A percentile compares a stretch with the other conserved stretches of the same genome.
Evolutionary conservation across 2,329 filamentous ascomycete species (phyloP).

Genomic region (Stagonosporopsis tanaceti): DNA sequence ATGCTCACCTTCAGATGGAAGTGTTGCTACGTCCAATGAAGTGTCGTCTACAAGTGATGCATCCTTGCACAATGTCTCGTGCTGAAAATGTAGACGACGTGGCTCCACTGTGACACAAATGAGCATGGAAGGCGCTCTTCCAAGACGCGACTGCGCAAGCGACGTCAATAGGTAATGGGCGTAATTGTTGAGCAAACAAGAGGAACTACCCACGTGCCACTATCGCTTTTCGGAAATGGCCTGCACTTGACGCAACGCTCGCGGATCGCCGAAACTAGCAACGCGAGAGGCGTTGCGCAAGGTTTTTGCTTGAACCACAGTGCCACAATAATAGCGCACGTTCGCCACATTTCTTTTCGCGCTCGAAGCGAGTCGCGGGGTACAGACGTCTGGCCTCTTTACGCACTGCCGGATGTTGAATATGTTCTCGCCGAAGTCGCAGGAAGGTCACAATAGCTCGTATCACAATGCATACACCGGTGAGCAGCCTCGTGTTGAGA

Average conservation of each 20-base stretch:
- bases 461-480: neutral
- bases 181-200: slow-evolving; percentile 11
- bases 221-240: slow-evolving; percentile 1
- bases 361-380: neutral
- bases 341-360: neutral
- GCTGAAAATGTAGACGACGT: slow-evolving; percentile 8
- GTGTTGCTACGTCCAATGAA: slow-evolving; percentile 9
- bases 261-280: slow-evolving; percentile 8
- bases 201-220: neutral
- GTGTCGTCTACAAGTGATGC: slow-evolving; percentile 2
- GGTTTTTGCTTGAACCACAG: neutral
- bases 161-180: slow-evolving; percentile 1
- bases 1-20: slow-evolving; percentile 4
- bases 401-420: neutral
- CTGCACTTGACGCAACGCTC: slow-evolving; percentile 8
- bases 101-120: slow-evolving; percentile 10
- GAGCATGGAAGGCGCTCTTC: neutral
- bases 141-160: neutral
- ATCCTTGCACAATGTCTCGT: slow-evolving; percentile 5
- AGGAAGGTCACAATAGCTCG: neutral
- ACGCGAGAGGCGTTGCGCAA: neutral
- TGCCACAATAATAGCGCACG: neutral
- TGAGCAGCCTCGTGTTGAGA: slow-evolving; percentile 1
- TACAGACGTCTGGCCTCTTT: neutral
- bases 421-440: neutral